Conservation (phyloP, 805 yeast species). For the Priceomyces castillae region DNA sequence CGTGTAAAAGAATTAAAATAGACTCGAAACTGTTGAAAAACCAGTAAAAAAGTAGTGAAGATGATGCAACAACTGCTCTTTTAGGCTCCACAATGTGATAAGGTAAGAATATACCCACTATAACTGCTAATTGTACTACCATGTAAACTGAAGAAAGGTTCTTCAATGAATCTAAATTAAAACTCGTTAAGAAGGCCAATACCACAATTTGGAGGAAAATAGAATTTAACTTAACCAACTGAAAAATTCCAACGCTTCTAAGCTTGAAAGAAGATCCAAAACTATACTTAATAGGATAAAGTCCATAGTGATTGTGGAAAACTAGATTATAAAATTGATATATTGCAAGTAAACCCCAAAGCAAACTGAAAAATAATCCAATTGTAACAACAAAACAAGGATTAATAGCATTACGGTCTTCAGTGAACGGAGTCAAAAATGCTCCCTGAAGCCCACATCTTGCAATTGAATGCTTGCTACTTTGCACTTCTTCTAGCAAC, state of each 20-base stretch:
- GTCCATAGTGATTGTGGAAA: slow-evolving; percentile 15
- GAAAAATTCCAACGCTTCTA: slow-evolving; percentile 17
- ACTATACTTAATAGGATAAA: slow-evolving; percentile 14
- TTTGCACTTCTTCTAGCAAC: neutral
- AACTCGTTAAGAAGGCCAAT: slow-evolving; percentile 7
- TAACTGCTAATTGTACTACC: slow-evolving; percentile 5
- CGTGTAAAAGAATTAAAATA: slow-evolving; percentile 18
- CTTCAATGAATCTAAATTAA: slow-evolving; percentile 5
- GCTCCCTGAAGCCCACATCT: neutral
- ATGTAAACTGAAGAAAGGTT: slow-evolving; percentile 8
- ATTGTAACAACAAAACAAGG: slow-evolving; percentile 24
- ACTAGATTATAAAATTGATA: slow-evolving; percentile 12
- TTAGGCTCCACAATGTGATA: slow-evolving; percentile 45
- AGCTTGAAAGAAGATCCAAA: slow-evolving; percentile 17
- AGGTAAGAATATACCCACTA: slow-evolving; percentile 31
- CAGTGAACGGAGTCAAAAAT: slow-evolving; percentile 23
- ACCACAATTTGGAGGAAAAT: slow-evolving; percentile 16
- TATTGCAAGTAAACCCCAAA: slow-evolving; percentile 10
- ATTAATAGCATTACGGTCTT: slow-evolving; percentile 23
- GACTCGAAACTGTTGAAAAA: slow-evolving; percentile 5
- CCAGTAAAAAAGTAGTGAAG: slow-evolving; percentile 44
- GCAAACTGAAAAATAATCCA: slow-evolving; percentile 6
- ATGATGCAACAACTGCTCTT: slow-evolving; percentile 34
- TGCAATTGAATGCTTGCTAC: slow-evolving; percentile 1
- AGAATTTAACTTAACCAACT: slow-evolving; percentile 14